Evolutionary conservation across 306 rosid genomes (phyloP).

Genomic region (Nissolia schottii): DNA sequence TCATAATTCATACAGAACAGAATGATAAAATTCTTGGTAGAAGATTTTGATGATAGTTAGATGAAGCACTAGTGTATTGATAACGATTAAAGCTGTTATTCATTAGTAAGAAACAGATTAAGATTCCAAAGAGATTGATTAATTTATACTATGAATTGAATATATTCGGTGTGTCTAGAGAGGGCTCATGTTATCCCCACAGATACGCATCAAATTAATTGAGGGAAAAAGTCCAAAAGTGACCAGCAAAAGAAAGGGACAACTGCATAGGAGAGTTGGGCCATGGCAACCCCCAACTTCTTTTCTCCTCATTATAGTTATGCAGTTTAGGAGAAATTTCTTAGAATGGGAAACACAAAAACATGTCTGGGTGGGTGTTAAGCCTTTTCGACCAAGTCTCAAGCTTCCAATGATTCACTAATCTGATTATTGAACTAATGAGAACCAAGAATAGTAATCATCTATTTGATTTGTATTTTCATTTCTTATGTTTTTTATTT

Average conservation of each 20-base stretch:
- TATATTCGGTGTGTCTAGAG: slow-evolving; percentile 2
- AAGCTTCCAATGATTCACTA: too few species aligned
- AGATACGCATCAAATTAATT: slow-evolving; percentile 23
- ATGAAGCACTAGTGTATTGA: neutral
- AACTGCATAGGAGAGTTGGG: slow-evolving; percentile 5
- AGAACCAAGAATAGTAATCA: too few species aligned
- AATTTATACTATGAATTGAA: too few species aligned
- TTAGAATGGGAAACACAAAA: slow-evolving; percentile 16
- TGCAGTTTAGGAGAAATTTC: neutral
- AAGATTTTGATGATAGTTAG: neutral
- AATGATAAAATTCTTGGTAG: neutral
- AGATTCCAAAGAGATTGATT: neutral
- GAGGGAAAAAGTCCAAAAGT: slow-evolving; percentile 30
- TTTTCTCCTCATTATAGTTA: slow-evolving; percentile 10
- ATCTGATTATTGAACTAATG: too few species aligned
- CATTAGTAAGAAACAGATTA: neutral
- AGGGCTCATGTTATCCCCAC: slow-evolving; percentile 12
- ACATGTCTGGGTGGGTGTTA: slow-evolving; percentile 6
- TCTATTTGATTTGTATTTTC: too few species aligned
- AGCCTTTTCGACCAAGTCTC: too few species aligned
- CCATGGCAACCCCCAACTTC: neutral
- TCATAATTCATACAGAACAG: neutral
- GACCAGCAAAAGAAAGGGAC: slow-evolving; percentile 32
- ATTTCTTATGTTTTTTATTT: too few species aligned
- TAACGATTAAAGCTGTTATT: neutral